Base-by-base conservation (phyloP, 805 yeast species). In the Hyphopichia homilentoma region DNA sequence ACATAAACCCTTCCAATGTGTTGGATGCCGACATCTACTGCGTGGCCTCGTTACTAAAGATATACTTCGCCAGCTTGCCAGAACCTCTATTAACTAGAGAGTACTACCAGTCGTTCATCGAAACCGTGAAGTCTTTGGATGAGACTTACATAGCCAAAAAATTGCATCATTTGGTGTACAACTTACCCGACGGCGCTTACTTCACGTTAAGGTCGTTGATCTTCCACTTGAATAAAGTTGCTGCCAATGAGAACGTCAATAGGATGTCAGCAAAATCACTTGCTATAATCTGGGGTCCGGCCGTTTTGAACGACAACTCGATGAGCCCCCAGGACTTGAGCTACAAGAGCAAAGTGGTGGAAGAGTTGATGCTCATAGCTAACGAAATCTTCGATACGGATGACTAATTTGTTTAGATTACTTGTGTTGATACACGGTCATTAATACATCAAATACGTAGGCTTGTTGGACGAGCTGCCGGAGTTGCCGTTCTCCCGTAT, bases 211-310 rank as follows among this genome's bases (percentile, higher is more conserved):
- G 97, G 43, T 78, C 86, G 21, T 63, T 93, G 43, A 65, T 89
- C 2, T 86, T 90, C 70, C 99, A 93, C 57, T 73, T 93, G 40
- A 79, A 81, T 40, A 75, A 81, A 35, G 80, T 93, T 9, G 77
- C 81, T 23, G 71, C 73, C 18, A 68, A 78, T 35, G 81, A 79
- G 48, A 68, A 69, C 14, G 45, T 59, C 21, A 87, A 88, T 53
- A 73, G 93, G 52, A 93, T 93, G 98, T 79, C 79, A 29, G 70
- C 80, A 36, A 81, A 81, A 49, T 81, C 84, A 38, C 58, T 93
- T 47, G 85, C 95, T 29, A 85, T 86, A 24, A 88, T 90, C 23
- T 93, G 98, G 98, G 96, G 97, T 0, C 95, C 96, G 13, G 84
- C 85, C 2, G 61, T 93, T 32, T 71, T 93, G 54, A 77, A 79